A percentile compares a stretch with the other conserved stretches of the same genome.
Conservation (phyloP, 805 yeast genomes). For the Scheffersomyces lignosus region DNA sequence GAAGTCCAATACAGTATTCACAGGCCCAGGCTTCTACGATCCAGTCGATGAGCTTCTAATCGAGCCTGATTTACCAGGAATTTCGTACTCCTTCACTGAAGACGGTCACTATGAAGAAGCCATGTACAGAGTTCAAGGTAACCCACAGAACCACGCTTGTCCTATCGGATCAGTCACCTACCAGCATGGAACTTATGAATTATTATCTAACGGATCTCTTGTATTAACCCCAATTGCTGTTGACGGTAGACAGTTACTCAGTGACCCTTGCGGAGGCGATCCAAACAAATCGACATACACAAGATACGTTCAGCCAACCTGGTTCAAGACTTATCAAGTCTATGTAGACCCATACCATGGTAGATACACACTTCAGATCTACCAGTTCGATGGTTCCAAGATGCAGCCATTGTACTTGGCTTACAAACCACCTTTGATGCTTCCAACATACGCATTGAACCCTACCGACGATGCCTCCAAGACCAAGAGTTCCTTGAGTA, state of each 20-base stretch:
- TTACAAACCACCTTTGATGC: constrained; percentile 93
- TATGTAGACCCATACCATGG: constrained; percentile 81
- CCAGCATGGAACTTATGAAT: constrained; percentile 85
- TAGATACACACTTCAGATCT: constrained; percentile 69
- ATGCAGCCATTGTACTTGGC: constrained; percentile 89
- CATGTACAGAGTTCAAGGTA: constrained; percentile 69
- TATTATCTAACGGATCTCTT: constrained; percentile 65
- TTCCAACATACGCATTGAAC: constrained; percentile 88
- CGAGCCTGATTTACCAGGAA: constrained; percentile 95
- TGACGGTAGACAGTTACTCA: constrained; percentile 89
- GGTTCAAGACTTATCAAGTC: constrained; percentile 58
- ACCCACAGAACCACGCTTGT: constrained; percentile 75
- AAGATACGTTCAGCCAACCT: constrained; percentile 69
- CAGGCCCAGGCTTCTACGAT: constrained; percentile 95
- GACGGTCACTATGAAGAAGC: constrained; percentile 95
- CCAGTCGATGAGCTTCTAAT: constrained; percentile 93
- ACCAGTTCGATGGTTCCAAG: constrained; percentile 74
- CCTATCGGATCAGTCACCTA: constrained; percentile 77
- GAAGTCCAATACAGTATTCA: constrained; percentile 89
- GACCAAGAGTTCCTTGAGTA: constrained; percentile 33
- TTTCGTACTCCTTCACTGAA: constrained; percentile 86
- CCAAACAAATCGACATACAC: constrained; percentile 53
- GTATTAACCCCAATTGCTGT: constrained; percentile 71
- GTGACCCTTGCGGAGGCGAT: constrained; percentile 78
- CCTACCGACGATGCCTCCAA: constrained; percentile 61